Evolutionary conservation across 2,329 filamentous ascomycete genomes (phyloP).

Genomic region (Penicillium sp.): DNA sequence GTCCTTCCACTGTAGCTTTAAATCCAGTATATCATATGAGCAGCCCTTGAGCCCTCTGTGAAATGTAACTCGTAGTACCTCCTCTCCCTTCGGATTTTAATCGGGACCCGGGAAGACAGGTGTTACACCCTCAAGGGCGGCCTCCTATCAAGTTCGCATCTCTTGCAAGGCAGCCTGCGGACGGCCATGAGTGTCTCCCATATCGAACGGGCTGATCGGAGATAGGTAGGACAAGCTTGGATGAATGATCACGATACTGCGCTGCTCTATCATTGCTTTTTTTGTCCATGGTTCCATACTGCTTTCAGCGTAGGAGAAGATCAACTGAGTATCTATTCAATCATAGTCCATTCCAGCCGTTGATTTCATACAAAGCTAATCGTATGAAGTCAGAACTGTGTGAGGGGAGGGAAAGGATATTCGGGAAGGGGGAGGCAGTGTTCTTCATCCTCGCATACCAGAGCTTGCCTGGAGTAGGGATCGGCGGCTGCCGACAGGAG

Average conservation of each 20-base stretch:
- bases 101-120: not conserved
- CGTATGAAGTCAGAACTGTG: not conserved
- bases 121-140: not conserved
- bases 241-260: constrained; percentile 13
- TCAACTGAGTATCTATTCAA: not conserved
- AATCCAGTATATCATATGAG: constrained; percentile 2
- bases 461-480: constrained; percentile 21
- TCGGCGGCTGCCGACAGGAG: constrained; percentile 21
- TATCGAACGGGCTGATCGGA: constrained; percentile 9
- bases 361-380: not conserved
- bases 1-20: not conserved
- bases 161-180: constrained; percentile 6
- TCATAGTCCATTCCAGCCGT: not conserved
- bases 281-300: constrained; percentile 4
- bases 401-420: not conserved
- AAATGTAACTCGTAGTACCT: not conserved
- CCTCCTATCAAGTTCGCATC: constrained; percentile 6
- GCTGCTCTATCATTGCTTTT: constrained; percentile 4
- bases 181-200: constrained; percentile 1
- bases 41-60: not conserved
- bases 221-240: constrained; percentile 15
- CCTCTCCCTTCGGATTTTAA: not conserved
- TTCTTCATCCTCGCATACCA: constrained; percentile 25
- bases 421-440: constrained; percentile 27
- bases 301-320: not conserved